Conservation (phyloP, 306 rosid species). For the Rosa multiflora region DNA sequence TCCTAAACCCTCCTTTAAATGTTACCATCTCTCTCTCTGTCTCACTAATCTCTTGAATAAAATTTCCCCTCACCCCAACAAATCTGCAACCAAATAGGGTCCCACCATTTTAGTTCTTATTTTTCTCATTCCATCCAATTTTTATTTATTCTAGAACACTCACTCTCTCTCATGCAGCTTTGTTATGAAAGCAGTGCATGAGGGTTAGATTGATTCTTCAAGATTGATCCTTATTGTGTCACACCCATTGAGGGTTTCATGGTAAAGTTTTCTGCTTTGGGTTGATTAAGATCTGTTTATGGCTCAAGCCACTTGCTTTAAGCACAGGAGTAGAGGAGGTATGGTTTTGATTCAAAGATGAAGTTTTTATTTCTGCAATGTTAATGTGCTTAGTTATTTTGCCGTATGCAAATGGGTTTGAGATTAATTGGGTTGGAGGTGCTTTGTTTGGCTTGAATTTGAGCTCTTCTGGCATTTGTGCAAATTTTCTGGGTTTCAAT, state of each 20-base stretch:
- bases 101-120: constrained; percentile 43
- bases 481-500: constrained; percentile 18
- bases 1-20: constrained; percentile 16
- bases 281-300: constrained; percentile 50
- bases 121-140: constrained; percentile 17
- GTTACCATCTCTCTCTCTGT: neutral
- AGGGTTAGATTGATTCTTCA: constrained; percentile 31
- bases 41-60: constrained; percentile 18
- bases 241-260: constrained; percentile 35
- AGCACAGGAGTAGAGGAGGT: constrained; percentile 40
- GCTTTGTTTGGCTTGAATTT: constrained; percentile 23
- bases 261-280: constrained; percentile 33
- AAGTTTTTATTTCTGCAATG: constrained; percentile 20
- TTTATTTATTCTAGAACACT: constrained; percentile 29
- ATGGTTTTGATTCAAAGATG: constrained; percentile 34
- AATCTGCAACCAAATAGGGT: constrained; percentile 46
- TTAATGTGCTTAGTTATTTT: constrained; percentile 11
- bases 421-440: constrained; percentile 30
- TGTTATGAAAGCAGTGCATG: constrained; percentile 47
- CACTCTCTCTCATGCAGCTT: constrained; percentile 53
- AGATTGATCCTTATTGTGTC: constrained; percentile 20
- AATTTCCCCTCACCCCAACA: constrained; percentile 44
- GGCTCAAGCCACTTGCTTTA: constrained; percentile 23
- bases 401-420: constrained; percentile 26
- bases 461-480: constrained; percentile 34